Evolutionary conservation across 1,284 basidiomycete species (phyloP), one percentile per base, ranked within the genome.

Genomic region (Apiotrichum gamsii): DNA sequence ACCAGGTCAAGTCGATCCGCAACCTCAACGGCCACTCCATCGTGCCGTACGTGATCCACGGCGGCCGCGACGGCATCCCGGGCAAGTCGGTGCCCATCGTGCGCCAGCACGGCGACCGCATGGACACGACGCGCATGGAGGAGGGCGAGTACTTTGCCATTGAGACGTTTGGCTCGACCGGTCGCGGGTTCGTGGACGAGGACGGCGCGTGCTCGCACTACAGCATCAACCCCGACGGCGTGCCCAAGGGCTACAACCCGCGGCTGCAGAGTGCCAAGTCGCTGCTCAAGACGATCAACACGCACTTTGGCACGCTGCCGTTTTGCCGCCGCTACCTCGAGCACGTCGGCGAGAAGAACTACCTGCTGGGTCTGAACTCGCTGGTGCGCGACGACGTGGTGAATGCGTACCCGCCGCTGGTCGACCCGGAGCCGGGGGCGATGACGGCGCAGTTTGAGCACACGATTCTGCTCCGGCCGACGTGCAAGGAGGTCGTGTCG

Each of bases 121-220:
- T 56, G 35, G 89, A 94, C 69, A 80, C 83, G 62, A 90, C 87
- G 18, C 95, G 90, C 75, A 99, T 98, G 95, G 95, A 98, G 69
- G 95, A 99, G 73, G 94, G 91, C 30, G 95, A 99, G 67, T 95
- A 96, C 72, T 98, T 91, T 69, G 95, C 95, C 14, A 96, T 99
- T 55, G 95, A 99, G 73, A 98, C 95, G 0, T 99, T 99, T 72
- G 95, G 95, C 19, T 88, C 87, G 20, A 98, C 94, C 0, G 95
- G 95, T n/a, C 79, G 86, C 34, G 95, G 94, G 4, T 79, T 83
- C 37, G 90, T 97, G n/a, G 78, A 89, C 13, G 94, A 98, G 63
- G 79, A 79, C 80, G 95, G 93, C 19, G 93, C 93, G 35, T 87
- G 85, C 64, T 95, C 90, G 25, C 95, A 98, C 72, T 99, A 96